These are phyloP conservation scores for Fusarium zealandicum DNA, from an alignment of 2,329 filamentous ascomycete species.

Conservation along the genomic window DNA sequence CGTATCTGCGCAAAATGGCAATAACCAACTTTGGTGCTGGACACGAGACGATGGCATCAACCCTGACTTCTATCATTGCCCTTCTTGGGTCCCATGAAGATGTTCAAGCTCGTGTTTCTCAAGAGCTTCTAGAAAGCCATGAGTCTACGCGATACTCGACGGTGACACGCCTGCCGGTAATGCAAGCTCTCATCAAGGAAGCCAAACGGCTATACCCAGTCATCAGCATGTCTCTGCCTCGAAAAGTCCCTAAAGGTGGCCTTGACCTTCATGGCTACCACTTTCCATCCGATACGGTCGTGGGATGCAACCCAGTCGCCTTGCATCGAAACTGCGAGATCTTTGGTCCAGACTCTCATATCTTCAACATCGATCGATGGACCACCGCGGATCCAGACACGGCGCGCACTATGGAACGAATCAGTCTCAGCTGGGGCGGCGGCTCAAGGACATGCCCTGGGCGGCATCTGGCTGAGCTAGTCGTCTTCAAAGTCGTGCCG, in stretches of 20 bases:
- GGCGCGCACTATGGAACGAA: slow-evolving; percentile 54
- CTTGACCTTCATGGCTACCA: slow-evolving; percentile 49
- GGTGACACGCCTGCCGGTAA: slow-evolving; percentile 43
- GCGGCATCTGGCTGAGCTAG: slow-evolving; percentile 57
- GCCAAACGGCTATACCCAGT: slow-evolving; percentile 60
- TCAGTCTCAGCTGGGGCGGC: slow-evolving; percentile 60
- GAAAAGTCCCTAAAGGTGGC: slow-evolving; percentile 50
- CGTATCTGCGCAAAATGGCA: slow-evolving; percentile 59
- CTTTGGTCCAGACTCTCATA: slow-evolving; percentile 55
- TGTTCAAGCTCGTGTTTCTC: slow-evolving; percentile 45
- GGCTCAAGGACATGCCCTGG: slow-evolving; percentile 60
- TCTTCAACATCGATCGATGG: slow-evolving; percentile 59
- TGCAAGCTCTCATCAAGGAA: slow-evolving; percentile 58
- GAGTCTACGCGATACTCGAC: slow-evolving; percentile 35
- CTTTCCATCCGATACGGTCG: slow-evolving; percentile 55
- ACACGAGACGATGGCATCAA: slow-evolving; percentile 62
- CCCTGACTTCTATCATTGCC: slow-evolving; percentile 57
- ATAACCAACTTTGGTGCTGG: slow-evolving; percentile 64
- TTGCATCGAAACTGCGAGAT: slow-evolving; percentile 59
- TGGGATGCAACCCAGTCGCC: slow-evolving; percentile 59
- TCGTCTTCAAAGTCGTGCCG: slow-evolving; percentile 55
- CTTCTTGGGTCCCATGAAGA: slow-evolving; percentile 53
- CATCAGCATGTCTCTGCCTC: slow-evolving; percentile 59
- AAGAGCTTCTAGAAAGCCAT: slow-evolving; percentile 41
- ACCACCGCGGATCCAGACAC: slow-evolving; percentile 42